These are phyloP conservation scores for Coemansia sp. DNA, from an alignment of 192 early-diverging fungal genomes.

Conservation along the genomic window DNA sequence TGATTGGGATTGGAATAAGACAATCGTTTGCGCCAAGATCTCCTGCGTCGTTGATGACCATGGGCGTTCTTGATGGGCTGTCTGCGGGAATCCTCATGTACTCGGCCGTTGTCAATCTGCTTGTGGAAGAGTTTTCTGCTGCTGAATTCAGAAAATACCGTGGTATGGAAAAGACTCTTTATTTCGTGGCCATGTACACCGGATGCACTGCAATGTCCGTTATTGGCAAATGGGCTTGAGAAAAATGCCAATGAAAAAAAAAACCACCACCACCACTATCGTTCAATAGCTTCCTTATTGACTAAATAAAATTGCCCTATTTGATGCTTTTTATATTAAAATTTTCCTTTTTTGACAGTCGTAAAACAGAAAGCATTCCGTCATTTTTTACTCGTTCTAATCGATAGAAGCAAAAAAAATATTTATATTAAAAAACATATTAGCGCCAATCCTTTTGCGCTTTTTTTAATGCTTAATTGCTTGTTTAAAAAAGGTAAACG, in stretches of 20 bases:
- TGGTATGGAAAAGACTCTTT: constrained; percentile 35
- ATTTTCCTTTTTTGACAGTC: background rate
- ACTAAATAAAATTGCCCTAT: background rate
- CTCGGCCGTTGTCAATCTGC: constrained; percentile 71
- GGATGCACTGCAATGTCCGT: constrained; percentile 79
- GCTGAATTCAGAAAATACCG: constrained; percentile 49
- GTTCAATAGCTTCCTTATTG: background rate
- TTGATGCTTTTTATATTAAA: background rate
- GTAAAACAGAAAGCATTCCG: too few species aligned
- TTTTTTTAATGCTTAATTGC: too few species aligned
- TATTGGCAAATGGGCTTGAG: constrained; percentile 74
- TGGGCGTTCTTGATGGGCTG: constrained; percentile 77
- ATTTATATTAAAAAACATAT: too few species aligned
- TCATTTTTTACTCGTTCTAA: too few species aligned
- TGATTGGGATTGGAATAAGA: constrained; percentile 73
- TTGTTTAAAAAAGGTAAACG: too few species aligned
- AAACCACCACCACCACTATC: background rate
- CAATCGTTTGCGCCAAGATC: constrained; percentile 61
- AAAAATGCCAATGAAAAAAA: background rate
- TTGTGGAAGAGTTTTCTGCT: constrained; percentile 68
- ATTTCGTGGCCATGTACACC: constrained; percentile 63
- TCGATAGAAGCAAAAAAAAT: too few species aligned
- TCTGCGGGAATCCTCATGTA: constrained; percentile 84
- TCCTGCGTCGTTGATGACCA: constrained; percentile 57
- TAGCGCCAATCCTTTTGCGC: too few species aligned